A percentile compares a stretch with the other conserved stretches of the same genome.
Conservation (phyloP, 192 early-diverging fungal species). For the Phycomyces blakesleeanus region DNA sequence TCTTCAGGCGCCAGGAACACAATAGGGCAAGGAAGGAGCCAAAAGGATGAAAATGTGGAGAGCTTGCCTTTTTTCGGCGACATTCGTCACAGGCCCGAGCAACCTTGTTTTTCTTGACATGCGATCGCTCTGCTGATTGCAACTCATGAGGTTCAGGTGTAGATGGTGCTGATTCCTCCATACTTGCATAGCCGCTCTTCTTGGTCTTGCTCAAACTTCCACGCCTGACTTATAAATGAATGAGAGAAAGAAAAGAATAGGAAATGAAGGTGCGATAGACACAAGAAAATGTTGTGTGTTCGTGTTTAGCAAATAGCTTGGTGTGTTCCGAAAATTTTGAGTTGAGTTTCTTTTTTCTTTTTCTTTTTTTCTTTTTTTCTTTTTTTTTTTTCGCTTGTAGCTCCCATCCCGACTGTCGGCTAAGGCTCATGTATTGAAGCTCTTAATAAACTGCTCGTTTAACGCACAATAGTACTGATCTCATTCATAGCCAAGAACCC, state of each 20-base stretch:
- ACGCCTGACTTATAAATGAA: neutral
- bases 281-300: constrained; percentile 2
- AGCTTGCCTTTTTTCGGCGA: constrained; percentile 34
- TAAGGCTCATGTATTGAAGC: too few species aligned
- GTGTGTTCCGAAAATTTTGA: constrained; percentile 1
- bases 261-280: neutral
- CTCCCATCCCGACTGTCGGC: too few species aligned
- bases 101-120: constrained; percentile 28
- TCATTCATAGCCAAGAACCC: too few species aligned
- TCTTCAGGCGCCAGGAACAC: too few species aligned
- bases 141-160: constrained; percentile 24
- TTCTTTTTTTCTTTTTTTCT: too few species aligned
- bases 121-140: constrained; percentile 6
- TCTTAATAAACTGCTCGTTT: too few species aligned
- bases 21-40: neutral
- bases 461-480: too few species aligned
- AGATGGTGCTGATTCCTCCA: constrained; percentile 23
- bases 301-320: neutral
- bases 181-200: constrained; percentile 14
- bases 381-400: too few species aligned
- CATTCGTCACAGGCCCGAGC: constrained; percentile 36
- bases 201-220: neutral
- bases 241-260: neutral
- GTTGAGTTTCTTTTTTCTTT: constrained; percentile 1
- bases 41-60: neutral